Base-by-base conservation (phyloP, 2,329 filamentous ascomycete species). In the Scytalidium lignicola region DNA sequence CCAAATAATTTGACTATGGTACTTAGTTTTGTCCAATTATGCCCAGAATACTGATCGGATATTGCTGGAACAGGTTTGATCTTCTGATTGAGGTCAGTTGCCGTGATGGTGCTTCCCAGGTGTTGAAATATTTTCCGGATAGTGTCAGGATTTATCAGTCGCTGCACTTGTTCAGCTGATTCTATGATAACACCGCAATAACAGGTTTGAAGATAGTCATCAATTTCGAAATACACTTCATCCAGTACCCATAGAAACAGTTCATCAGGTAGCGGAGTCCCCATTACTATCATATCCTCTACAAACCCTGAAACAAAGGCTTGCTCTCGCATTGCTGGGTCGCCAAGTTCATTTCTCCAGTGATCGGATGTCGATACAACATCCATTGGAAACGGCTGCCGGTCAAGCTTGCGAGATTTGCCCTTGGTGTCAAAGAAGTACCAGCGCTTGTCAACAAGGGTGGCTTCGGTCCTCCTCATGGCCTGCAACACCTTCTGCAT, bases 171-270 rank as follows among this genome's bases (percentile, higher is more conserved):
- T 19, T 72, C 67, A 0, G 65, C 54, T 44, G 68, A 61, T 28
- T 71, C 67, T 46, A 78, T 67, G 3, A 89, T 65, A 41, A 69
- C 61, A 44, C 75, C 74, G 48, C 75, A 70, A 62, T 89, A 90
- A 51, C 83, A 78, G 48, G 74, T 65, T 44, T 81, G 75, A 40
- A 88, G 63, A 41, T 79, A 72, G 40, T 73, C 68, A 26, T 76
- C 75, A 39, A 69, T 66, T 57, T 87, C 82, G 2, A 70, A 62
- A 48, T 76, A 79, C 19, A 83, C 68, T 67, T 83, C 76, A 44
- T 78, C 68, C 5, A 86, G 60, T 2, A 89, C 70, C 86, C 87
- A 91, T 15, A 75, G 58, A 44, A 88, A 74, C 1, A 90, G 60
- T 48, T 85, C 76, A 51, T 88, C 79, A 0, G 86, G 80, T 12